Evolutionary conservation across 441 rosid species (phyloP), one percentile per base, ranked within the genome.

Genomic region (Pelargonium australe): DNA sequence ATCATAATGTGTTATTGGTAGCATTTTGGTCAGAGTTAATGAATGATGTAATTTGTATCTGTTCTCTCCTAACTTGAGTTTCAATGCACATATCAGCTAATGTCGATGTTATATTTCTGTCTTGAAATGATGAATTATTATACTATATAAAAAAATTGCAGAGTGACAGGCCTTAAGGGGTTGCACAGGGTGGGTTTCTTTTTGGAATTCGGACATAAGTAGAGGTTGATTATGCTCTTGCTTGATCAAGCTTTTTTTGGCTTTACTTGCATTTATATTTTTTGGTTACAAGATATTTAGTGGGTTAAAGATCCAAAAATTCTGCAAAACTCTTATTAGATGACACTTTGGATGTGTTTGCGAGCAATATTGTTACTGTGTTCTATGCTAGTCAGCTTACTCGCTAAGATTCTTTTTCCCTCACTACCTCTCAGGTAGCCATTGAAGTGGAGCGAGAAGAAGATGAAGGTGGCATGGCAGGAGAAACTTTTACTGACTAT

Each of bases 381-480:
- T 7, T 8, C 51, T 72, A 25, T 43, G 3, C 58, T 44, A n/a
- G 11, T 69, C 51, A 67, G 19, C 77, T 66, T 69, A 70, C 71
- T 70, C 65, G 51, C 62, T 70, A 63, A 31, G 73, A 4, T 5
- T 67, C 43, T 45, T 51, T 60, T 28, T 14, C 69, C 80, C 53
- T 67, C 19, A 68, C 65, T 70, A 81, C 77, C 19, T 81, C n/a
- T 77, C 79, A 94, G 99, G 93, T 89, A 78, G 99, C 96, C 64
- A 87, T 90, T 78, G 97, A 95, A 76, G 97, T 95, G 78, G 99
- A 95, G 85, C 85, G 92, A 53, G 99, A 95, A 78, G 99, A 95
- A 83, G 99, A 95, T 79, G 99, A 83, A 86, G 99, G 99, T 72
- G 99, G 99, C 70, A 80, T 77, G 34, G 89, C 77, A 5, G 99